Percentiles rank a stretch among this genome's conserved stretches.
These are phyloP conservation scores for Acidomyces sp. DNA, from an alignment of 495 filamentous ascomycete genomes.

Conservation along the genomic window DNA sequence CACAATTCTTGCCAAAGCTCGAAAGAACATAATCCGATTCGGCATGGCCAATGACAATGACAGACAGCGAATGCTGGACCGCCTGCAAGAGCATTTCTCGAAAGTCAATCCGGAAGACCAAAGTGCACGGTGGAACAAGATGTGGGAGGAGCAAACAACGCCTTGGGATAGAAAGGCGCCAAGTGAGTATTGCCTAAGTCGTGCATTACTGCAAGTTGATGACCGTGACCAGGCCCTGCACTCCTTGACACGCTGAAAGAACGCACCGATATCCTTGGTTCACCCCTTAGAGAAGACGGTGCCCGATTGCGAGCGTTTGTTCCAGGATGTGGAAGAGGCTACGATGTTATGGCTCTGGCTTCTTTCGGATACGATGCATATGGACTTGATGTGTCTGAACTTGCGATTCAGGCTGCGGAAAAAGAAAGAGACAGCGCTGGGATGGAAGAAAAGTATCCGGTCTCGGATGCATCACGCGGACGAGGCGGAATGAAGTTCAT, in stretches of 20 bases:
- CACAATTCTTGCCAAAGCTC: too few relatives aligned
- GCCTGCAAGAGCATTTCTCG: background rate
- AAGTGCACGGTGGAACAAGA: conserved; percentile 38
- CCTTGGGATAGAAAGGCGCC: too few relatives aligned
- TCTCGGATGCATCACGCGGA: conserved; percentile 32
- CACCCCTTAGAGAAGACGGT: conserved; percentile 25
- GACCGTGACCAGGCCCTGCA: conserved; percentile 50
- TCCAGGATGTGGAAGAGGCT: conserved; percentile 55
- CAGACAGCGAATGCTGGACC: too few relatives aligned
- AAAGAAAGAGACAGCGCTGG: conserved; percentile 28
- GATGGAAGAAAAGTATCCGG: conserved; percentile 32
- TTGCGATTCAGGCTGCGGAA: conserved; percentile 43
- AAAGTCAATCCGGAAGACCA: background rate
- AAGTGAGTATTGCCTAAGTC: too few relatives aligned
- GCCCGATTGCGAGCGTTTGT: conserved; percentile 31
- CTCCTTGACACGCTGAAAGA: conserved; percentile 48
- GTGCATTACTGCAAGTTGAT: conserved; percentile 46
- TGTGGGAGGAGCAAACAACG: conserved; percentile 41
- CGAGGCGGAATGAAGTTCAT: conserved; percentile 48
- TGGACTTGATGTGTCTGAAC: conserved; percentile 53
- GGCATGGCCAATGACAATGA: too few relatives aligned
- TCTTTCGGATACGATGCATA: conserved; percentile 40
- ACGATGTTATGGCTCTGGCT: conserved; percentile 24
- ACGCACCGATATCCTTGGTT: conserved; percentile 35
- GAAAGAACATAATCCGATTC: too few relatives aligned